A percentile compares a stretch with the other conserved stretches of the same genome.
Evolutionary conservation across 495 filamentous ascomycete species (phyloP).

Genomic region (Neurospora sp.): DNA sequence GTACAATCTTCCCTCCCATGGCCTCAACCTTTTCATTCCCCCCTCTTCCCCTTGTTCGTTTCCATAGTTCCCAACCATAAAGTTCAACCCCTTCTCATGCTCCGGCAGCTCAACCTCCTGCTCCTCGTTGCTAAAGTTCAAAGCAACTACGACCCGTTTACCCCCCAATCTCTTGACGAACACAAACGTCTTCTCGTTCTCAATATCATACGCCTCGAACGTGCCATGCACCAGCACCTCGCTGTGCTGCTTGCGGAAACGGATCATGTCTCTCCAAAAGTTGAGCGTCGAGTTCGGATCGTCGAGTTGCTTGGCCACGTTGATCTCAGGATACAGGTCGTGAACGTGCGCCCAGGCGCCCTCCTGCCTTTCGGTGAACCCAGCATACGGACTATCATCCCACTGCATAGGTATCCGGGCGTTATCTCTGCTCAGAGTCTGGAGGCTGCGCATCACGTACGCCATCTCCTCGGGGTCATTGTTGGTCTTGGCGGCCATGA

Average conservation of each 20-base stretch:
- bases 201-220: conserved; percentile 31
- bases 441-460: conserved; percentile 45
- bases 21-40: conserved; percentile 7
- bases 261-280: conserved; percentile 38
- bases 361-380: conserved; percentile 14
- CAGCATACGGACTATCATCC: conserved; percentile 26
- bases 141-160: conserved; percentile 15
- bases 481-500: conserved; percentile 15
- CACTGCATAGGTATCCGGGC: conserved; percentile 54
- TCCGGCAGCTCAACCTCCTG: conserved; percentile 14
- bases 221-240: conserved; percentile 37
- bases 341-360: conserved; percentile 48
- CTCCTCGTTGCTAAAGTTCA: conserved; percentile 25
- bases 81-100: conserved; percentile 6
- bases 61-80: conserved; percentile 17
- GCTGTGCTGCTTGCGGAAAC: conserved; percentile 29
- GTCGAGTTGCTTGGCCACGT: conserved; percentile 36
- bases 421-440: conserved; percentile 47
- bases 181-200: conserved; percentile 33
- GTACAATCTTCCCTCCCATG: conserved; percentile 24
- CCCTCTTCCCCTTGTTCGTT: conserved; percentile 10
- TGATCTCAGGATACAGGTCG: conserved; percentile 42
- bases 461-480: conserved; percentile 35
- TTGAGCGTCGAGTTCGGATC: conserved; percentile 30
- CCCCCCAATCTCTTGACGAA: conserved; percentile 27